Percentiles rank a stretch among this genome's conserved stretches.
phyloP scores from a whole-genome alignment of 495 filamentous ascomycete genomes.

The Lasiosphaeria hispida region DNA sequence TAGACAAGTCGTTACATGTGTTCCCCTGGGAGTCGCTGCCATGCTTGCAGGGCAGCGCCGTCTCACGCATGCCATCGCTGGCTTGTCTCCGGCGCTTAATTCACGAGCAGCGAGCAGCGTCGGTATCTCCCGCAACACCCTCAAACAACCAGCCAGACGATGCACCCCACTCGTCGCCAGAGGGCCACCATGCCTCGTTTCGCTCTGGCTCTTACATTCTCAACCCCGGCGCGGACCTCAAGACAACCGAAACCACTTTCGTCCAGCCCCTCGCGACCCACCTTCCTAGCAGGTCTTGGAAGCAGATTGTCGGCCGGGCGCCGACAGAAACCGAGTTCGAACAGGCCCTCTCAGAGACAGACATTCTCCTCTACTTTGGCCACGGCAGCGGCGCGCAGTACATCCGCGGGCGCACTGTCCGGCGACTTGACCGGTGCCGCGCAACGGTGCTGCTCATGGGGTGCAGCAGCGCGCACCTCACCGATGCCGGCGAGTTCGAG shows the following conservation, averaged over 20 bases:
- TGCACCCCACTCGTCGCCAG: slow-evolving; percentile 7
- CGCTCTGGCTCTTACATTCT: slow-evolving; percentile 75
- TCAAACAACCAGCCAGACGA: slow-evolving; percentile 13
- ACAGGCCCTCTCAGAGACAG: slow-evolving; percentile 52
- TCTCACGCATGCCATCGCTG: slow-evolving; percentile 82
- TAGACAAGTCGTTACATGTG: slow-evolving; percentile 83
- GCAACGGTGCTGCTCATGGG: slow-evolving; percentile 85
- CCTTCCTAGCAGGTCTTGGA: slow-evolving; percentile 51
- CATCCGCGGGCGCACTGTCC: slow-evolving; percentile 75
- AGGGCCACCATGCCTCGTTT: slow-evolving; percentile 56
- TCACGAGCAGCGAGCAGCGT: slow-evolving; percentile 29
- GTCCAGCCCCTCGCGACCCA: slow-evolving; percentile 57
- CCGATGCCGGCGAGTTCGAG: slow-evolving; percentile 83
- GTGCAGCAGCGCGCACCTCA: slow-evolving; percentile 75
- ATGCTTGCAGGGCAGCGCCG: slow-evolving; percentile 72
- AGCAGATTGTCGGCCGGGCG: slow-evolving; percentile 58
- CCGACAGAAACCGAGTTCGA: slow-evolving; percentile 80
- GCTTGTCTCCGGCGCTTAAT: slow-evolving; percentile 64
- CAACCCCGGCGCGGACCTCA: slow-evolving; percentile 80
- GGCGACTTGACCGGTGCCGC: slow-evolving; percentile 65
- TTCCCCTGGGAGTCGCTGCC: slow-evolving; percentile 97
- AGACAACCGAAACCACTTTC: slow-evolving; percentile 74
- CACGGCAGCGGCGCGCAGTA: slow-evolving; percentile 96
- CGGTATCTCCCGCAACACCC: neutral
- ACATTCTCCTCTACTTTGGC: slow-evolving; percentile 87